Base-by-base conservation (phyloP, 2,329 filamentous ascomycete genomes). In the Fusarium praegraminearum region DNA sequence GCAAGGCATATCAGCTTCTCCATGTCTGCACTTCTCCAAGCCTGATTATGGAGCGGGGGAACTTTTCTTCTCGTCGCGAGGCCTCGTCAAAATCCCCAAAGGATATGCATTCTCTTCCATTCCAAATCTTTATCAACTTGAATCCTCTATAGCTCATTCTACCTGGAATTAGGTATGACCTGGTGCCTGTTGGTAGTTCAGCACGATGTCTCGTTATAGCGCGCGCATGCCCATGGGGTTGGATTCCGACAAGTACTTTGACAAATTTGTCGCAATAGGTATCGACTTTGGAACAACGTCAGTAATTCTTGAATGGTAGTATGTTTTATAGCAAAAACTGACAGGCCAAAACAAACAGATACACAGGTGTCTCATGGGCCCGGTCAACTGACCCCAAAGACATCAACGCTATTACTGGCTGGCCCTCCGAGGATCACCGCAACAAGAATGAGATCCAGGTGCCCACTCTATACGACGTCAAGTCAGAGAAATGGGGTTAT, bases 361-460 rank as follows among this genome's bases (percentile, higher is more conserved):
- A 57, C 55, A 66, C 62, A 2, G 58, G 62, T 1, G 65, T 69
- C 51, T 66, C 43, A 2, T 69, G 62, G 65, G 62, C 65, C 13
- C 32, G 20, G 12, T 69, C 65, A 13, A 58, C 22, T 3, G 20
- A 30, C 1, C 65, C 65, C 1, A 50, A 49, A 1, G 43, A 59
- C 3, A 13, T 66, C 13, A n/a, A 57, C 4, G 9, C 55, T 3
- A 66, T 69, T 6, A 28, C 12, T 1, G 65, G 41, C 2, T 69
- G 65, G 65, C 12, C 62, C 0, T 53, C 62, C 2, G 43, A 22
- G 0, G 40, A 57, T 9, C 28, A 33, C 12, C 51, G 44, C 10
- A 66, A 41, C 32, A 24, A 15, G n/a, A 7, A 32, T 8, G 26
- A 57, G 24, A 12, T 52, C 2, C 62, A 69, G 38, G 62, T 69